A percentile compares a stretch with the other conserved stretches of the same genome.
These are phyloP conservation scores for Boletus eberwhitei DNA, from an alignment of 768 basidiomycete species.

Conservation along the genomic window DNA sequence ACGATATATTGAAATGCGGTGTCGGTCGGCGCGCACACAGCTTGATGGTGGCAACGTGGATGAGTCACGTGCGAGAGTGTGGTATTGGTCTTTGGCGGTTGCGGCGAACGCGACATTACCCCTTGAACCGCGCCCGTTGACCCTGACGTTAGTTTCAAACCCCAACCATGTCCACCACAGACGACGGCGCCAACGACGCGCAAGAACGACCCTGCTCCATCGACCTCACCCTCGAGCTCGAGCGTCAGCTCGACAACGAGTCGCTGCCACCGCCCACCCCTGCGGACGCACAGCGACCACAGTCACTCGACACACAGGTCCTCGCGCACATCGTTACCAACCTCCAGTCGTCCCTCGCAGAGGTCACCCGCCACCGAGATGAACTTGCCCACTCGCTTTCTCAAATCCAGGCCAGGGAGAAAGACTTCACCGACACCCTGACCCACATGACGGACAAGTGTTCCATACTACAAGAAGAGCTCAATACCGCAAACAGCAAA, in stretches of 20 bases:
- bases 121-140: neutral
- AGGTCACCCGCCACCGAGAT: constrained; percentile 70
- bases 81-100: neutral
- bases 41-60: neutral
- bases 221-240: constrained; percentile 77
- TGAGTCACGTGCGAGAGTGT: constrained; percentile 11
- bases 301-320: constrained; percentile 69
- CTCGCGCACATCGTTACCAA: constrained; percentile 74
- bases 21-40: neutral
- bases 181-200: constrained; percentile 17
- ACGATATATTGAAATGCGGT: constrained; percentile 5
- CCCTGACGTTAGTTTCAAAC: neutral
- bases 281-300: constrained; percentile 33
- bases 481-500: constrained; percentile 48
- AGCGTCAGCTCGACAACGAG: constrained; percentile 68
- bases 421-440: constrained; percentile 60
- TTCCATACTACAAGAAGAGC: constrained; percentile 52
- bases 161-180: constrained; percentile 30
- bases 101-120: constrained; percentile 13
- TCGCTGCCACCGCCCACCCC: constrained; percentile 51
- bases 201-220: constrained; percentile 49
- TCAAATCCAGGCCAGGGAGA: constrained; percentile 50
- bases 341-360: constrained; percentile 61
- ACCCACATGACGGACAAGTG: constrained; percentile 66
- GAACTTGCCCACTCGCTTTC: constrained; percentile 54